Evolutionary conservation across 176 grass and related monocot species (phyloP), one percentile per base, ranked within the genome.

Genomic region (Typha latifolia): DNA sequence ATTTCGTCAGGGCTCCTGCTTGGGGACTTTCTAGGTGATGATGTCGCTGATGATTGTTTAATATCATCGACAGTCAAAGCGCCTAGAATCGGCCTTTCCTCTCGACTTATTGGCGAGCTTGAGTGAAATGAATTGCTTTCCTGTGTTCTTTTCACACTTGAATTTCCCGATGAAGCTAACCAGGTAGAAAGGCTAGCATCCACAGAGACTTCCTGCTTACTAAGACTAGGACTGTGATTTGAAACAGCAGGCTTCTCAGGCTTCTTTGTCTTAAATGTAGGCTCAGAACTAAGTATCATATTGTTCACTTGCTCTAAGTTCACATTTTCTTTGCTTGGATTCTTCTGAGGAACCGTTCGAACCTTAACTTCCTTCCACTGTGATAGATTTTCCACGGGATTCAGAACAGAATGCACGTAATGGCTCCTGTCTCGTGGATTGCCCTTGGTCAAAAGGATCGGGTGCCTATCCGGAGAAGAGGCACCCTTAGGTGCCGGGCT

Each of bases 131-230:
- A 86, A 64, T 79, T 77, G 62, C 82, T 86, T 57, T 84, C 79
- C 14, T 78, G 61, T 5, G 75, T 80, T 37, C 74, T 78, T 66
- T 75, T 80, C n/a, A 73, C 75, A 3, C 34, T 51, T 19, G 83
- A 67, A 61, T 61, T 78, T 1, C 66, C 89, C 0, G 72, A 68
- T 0, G 89, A 87, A 49, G 72, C 74, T 66, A 99, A 77, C 95
- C 95, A 94, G 5, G 77, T 90, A 1, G 89, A 99, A 63, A 99
- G 95, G 87, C 95, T 99, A 10, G 84, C 78, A 65, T 93, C 86
- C 73, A 99, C 86, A 13, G 86, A 78, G 13, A 84, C 66, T 53
- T 99, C 86, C 62, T 86, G 81, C 72, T 92, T 84, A 71, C 70
- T 76, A 13, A 80, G 78, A 51, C 74, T 77, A 18, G 80, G 87